These are phyloP conservation scores for Pholiota adiposa DNA, from an alignment of 1,284 basidiomycete genomes.

Conservation along the genomic window DNA sequence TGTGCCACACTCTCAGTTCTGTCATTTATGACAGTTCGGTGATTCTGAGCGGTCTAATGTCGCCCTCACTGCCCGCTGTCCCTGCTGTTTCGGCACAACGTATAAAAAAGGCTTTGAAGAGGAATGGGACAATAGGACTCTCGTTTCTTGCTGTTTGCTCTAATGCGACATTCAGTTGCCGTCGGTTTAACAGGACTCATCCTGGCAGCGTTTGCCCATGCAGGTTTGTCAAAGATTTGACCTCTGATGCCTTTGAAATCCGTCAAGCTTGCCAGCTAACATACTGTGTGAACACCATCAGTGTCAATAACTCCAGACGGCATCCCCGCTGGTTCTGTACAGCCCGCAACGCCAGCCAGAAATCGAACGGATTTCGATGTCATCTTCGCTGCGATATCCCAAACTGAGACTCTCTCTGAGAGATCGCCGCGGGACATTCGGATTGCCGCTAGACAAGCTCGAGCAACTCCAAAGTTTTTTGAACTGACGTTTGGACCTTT, in stretches of 20 bases:
- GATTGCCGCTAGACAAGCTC: neutral
- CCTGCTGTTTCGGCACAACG: neutral
- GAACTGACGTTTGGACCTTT: neutral
- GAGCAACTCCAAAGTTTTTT: neutral
- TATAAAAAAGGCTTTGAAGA: neutral
- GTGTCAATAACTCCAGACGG: neutral
- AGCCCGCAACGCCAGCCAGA: neutral
- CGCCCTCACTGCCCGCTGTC: neutral
- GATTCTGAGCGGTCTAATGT: neutral
- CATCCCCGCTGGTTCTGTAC: neutral
- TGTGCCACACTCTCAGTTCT: neutral
- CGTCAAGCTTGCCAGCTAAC: neutral
- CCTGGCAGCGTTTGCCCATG: neutral
- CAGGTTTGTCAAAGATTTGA: neutral
- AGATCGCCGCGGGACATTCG: neutral
- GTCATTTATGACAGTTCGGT: neutral
- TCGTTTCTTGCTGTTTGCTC: neutral
- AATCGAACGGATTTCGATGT: constrained; percentile 3
- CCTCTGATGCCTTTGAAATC: neutral
- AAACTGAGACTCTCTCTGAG: neutral
- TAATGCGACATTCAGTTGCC: neutral
- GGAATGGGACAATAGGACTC: neutral
- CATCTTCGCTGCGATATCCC: neutral
- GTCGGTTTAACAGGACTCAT: neutral
- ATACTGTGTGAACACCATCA: neutral